phyloP scores from a whole-genome alignment of 495 filamentous ascomycete species.

The Pyrenula aspistea region DNA sequence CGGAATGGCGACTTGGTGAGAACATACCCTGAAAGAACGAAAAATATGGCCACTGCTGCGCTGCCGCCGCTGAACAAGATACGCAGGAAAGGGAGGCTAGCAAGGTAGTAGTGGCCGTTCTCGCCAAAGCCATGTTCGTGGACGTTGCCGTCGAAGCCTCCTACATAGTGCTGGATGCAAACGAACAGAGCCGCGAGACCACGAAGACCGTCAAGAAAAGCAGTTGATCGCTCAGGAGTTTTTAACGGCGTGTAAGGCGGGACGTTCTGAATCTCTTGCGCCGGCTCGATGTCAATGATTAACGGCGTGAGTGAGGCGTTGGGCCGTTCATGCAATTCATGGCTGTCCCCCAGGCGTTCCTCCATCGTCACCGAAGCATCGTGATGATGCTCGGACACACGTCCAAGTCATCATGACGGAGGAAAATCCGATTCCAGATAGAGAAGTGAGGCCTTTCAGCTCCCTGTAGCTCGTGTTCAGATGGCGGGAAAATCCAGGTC shows the following conservation, averaged over 20 bases:
- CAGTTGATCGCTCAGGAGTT: neutral
- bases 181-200: conserved; percentile 2
- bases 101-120: neutral
- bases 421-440: too few relatives aligned
- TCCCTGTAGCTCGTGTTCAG: too few relatives aligned
- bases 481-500: too few relatives aligned
- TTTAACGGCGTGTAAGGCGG: neutral
- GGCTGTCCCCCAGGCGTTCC: too few relatives aligned
- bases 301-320: too few relatives aligned
- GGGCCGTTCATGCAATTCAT: too few relatives aligned
- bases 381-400: too few relatives aligned
- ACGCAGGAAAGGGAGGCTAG: conserved; percentile 2
- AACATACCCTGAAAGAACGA: conserved; percentile 5
- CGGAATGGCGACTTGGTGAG: neutral
- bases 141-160: neutral
- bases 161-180: conserved; percentile 1
- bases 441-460: too few relatives aligned
- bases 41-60: conserved; percentile 3
- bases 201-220: conserved; percentile 4
- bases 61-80: conserved; percentile 3
- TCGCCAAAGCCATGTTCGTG: conserved; percentile 2
- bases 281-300: neutral
- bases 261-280: neutral
- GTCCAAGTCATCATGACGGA: too few relatives aligned
- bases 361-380: too few relatives aligned